Evolutionary conservation across 352 stramenopile species (phyloP), one percentile per base, ranked within the genome.

Genomic region (Globisporangium megalacanthum): DNA sequence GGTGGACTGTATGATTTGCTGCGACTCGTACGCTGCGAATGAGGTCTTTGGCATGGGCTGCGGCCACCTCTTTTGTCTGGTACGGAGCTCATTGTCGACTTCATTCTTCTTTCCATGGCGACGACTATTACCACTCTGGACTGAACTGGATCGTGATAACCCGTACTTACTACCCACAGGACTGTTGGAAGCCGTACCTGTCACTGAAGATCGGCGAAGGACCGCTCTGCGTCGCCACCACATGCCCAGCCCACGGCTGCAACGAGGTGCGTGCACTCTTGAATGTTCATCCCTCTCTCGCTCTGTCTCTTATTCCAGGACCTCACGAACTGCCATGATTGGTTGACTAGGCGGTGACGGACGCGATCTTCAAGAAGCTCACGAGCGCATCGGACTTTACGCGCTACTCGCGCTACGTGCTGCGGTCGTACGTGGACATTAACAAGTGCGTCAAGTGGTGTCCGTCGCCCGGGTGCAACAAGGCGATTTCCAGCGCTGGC

Each of bases 361-460:
- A 92, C 35, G 63, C 72, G 6, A 75, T 89, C 17, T 89, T 91
- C 56, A 69, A 86, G 54, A 70, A 87, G 51, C 77, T 95, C 55
- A 75, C 88, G 35, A 75, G 61, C 29, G 17, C 60, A 0, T 70
- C 88, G 15, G 79, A 97, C 13, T 91, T 97, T 62, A 62, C 65
- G 35, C 94, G 94, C 49, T 99, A 97, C 72, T 72, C 88, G 55
- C 83, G 72, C 20, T 99, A 92, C 62, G 80, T 98, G 62, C 72
- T 99, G 49, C 85, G 94, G 46, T 97, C 86, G 52, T 99, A 98
- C 77, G 96, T 99, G n/a, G 94, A 99, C 62, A 98, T 97, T 59
- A 98, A 98, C 79, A 96, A 88, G 49, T 88, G 92, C 55, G 96
- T 98, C 57, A 94, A 97, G 56, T 99, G 96, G 91, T 99, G 97